A percentile compares a stretch with the other conserved stretches of the same genome.
Evolutionary conservation across 495 filamentous ascomycete genomes (phyloP).

Genomic region (Chaetomium fimeti): DNA sequence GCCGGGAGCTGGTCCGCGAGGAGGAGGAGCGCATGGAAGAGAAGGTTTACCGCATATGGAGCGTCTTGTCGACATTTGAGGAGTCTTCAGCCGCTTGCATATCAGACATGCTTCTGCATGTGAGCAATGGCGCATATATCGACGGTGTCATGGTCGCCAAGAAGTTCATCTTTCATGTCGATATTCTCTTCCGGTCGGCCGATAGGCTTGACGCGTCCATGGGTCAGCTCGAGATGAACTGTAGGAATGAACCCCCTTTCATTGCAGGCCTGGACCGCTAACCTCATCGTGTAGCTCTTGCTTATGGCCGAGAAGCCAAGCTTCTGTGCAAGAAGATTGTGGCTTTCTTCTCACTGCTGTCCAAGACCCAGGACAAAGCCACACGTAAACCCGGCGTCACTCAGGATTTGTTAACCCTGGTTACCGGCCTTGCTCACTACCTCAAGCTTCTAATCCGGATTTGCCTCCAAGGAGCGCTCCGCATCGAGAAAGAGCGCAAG

Average conservation of each 20-base stretch:
- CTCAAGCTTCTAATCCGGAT: constrained; percentile 97
- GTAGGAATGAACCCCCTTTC: constrained; percentile 46
- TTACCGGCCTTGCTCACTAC: constrained; percentile 96
- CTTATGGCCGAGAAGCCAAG: constrained; percentile 93
- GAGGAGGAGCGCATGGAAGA: constrained; percentile 95
- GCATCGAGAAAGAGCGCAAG: constrained; percentile 79
- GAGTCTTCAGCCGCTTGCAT: constrained; percentile 98
- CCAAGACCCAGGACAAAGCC: constrained; percentile 88
- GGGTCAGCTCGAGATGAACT: constrained; percentile 66
- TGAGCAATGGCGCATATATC: constrained; percentile 95
- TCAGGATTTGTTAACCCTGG: constrained; percentile 89
- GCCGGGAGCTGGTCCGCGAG: constrained; percentile 71
- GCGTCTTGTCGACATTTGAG: constrained; percentile 92
- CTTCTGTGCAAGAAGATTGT: constrained; percentile 99
- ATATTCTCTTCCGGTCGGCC: constrained; percentile 85
- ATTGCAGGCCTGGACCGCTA: constrained; percentile 6
- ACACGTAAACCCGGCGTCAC: constrained; percentile 89
- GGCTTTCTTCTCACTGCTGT: constrained; percentile 90
- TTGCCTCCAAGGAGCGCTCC: constrained; percentile 88
- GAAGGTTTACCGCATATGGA: constrained; percentile 98
- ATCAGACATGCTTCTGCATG: constrained; percentile 98
- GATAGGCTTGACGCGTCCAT: constrained; percentile 78
- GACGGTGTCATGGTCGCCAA: constrained; percentile 96
- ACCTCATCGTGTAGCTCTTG: constrained; percentile 58
- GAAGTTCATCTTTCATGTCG: constrained; percentile 93